These are phyloP conservation scores for Plasmodium coatneyi DNA, from an alignment of 169 alveolate genomes.

Conservation along the genomic window DNA sequence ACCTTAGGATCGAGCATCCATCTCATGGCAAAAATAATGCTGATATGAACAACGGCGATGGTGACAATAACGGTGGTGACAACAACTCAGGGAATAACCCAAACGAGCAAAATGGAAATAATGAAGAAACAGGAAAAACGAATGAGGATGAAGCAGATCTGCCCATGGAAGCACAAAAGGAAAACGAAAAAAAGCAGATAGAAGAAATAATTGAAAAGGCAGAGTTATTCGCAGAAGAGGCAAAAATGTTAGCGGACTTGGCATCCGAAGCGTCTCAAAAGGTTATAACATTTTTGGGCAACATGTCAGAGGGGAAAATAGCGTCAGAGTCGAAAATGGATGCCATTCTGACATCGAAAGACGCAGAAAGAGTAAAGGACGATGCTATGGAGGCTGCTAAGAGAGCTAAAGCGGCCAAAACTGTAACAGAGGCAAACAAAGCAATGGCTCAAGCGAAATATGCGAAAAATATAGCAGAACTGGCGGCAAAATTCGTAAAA, in stretches of 20 bases:
- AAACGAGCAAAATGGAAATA: background rate
- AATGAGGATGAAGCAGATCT: background rate
- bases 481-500: background rate
- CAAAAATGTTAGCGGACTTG: constrained; percentile 2
- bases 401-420: background rate
- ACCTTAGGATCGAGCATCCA: background rate
- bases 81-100: background rate
- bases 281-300: background rate
- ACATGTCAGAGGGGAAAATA: no score
- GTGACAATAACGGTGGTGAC: no score
- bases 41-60: background rate
- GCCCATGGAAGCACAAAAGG: background rate
- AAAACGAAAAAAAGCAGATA: background rate
- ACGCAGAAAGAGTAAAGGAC: background rate
- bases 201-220: background rate
- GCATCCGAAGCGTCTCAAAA: background rate
- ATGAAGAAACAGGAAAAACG: background rate
- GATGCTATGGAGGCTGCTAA: background rate
- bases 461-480: background rate
- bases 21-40: background rate
- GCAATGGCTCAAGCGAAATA: background rate
- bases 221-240: background rate
- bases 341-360: background rate
- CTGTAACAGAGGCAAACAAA: background rate
- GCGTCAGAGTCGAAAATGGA: background rate